Base-by-base conservation (phyloP, 345 rosid species). In the Camelina sativa region DNA sequence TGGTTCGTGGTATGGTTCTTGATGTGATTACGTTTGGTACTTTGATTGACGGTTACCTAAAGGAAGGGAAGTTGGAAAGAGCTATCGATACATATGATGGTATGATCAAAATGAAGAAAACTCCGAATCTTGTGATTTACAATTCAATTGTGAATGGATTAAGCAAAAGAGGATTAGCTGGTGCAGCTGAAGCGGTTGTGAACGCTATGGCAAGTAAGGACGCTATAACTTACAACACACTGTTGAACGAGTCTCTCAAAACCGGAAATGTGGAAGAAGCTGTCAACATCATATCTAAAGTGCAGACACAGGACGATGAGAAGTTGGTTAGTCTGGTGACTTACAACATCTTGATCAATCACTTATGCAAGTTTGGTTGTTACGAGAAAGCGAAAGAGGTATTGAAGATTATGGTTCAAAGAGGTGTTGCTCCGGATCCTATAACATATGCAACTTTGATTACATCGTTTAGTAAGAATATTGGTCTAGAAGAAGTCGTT, bases 61-160 rank as follows among this genome's bases (percentile, higher is more conserved):
- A 86, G 63, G 84, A 82, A 80, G 88, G 93, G 40, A 79, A 78
- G 51, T 32, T 90, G 52, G 84, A 85, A 48, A 74, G n/a, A 61
- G 89, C 97, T 4, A 38, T 84, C 5, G 72, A 69, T 37, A 50
- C 84, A 15, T 84, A 86, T 30, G 87, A 83, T 12, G 67, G 58
- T 67, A 81, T 88, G 84, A 23, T 71, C 37, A 83, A 74, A 79
- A 64, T 69, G 64, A 81, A 75, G 51, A 69, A 74, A 53, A 48
- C 35, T 11, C 86, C 89, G 54, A 86, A 82, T 74, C 73, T 86
- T 48, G 76, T 77, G 72, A 65, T 90, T 7, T 82, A 85, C 75
- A 88, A 90, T 73, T 72, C 89, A 50, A 77, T 88, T 64, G 56
- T 86, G 11, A 77, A 85, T 69, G 87, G 96, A 62, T 81, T 88